Conservation (phyloP, 1,284 basidiomycete species). For the Mycena citricolor region DNA sequence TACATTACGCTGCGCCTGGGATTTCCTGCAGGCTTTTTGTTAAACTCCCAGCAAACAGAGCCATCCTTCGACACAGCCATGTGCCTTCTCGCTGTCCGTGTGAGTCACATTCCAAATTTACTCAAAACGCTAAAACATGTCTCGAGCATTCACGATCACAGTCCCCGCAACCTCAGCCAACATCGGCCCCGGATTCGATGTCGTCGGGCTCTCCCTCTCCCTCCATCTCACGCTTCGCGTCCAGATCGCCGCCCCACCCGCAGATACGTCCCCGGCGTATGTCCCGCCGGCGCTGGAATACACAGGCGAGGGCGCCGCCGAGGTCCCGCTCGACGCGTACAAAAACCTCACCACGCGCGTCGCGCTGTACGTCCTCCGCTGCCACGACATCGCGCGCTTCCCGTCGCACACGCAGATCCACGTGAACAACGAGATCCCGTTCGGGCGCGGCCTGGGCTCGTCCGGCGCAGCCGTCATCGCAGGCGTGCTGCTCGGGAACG, state of each 20-base stretch:
- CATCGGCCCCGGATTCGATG: constrained; percentile 98
- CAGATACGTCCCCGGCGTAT: constrained; percentile 34
- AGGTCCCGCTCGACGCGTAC: constrained; percentile 94
- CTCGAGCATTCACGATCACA: constrained; percentile 59
- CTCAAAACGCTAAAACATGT: no score
- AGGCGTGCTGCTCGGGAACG: constrained; percentile 88
- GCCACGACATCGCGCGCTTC: constrained; percentile 74
- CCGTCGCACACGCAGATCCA: constrained; percentile 75
- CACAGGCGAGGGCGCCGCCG: constrained; percentile 84
- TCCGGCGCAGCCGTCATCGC: constrained; percentile 98
- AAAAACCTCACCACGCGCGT: constrained; percentile 98
- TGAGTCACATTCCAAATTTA: no score
- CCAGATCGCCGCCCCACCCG: constrained; percentile 37
- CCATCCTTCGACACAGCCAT: neutral
- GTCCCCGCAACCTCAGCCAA: constrained; percentile 98
- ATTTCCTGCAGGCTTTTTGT: no score
- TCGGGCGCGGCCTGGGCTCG: constrained; percentile 95
- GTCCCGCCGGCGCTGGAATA: constrained; percentile 72
- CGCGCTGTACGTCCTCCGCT: constrained; percentile 94
- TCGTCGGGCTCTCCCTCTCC: constrained; percentile 94
- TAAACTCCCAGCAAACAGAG: neutral
- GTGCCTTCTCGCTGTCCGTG: no score
- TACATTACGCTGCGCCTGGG: no score
- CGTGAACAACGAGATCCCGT: constrained; percentile 93
- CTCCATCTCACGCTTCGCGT: constrained; percentile 83